These are phyloP conservation scores for Harringtonia aguacate DNA, from an alignment of 2,329 filamentous ascomycete species.

Conservation along the genomic window DNA sequence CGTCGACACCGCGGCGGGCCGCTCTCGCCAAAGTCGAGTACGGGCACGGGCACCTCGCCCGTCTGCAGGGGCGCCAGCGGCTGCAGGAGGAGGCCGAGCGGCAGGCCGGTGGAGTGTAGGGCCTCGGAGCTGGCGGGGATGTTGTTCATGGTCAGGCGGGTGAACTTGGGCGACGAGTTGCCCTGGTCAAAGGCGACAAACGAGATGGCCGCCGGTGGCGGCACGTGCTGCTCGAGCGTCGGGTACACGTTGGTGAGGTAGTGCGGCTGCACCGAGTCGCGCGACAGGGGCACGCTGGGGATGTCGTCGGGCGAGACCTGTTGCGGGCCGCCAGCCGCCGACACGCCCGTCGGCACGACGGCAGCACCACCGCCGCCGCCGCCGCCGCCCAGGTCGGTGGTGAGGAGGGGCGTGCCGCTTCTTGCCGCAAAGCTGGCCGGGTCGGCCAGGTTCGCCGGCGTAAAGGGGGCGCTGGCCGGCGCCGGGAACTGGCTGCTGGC, in stretches of 20 bases:
- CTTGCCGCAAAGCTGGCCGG: slow-evolving; percentile 35
- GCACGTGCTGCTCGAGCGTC: slow-evolving; percentile 88
- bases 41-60: slow-evolving; percentile 78
- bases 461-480: slow-evolving; percentile 42
- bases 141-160: slow-evolving; percentile 84
- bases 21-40: slow-evolving; percentile 86
- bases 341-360: slow-evolving; percentile 30
- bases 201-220: slow-evolving; percentile 77
- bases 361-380: slow-evolving; percentile 14
- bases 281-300: slow-evolving; percentile 76
- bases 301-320: slow-evolving; percentile 86
- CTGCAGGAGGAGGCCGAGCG: slow-evolving; percentile 80
- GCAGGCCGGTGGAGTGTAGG: slow-evolving; percentile 68
- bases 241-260: slow-evolving; percentile 85
- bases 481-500: slow-evolving; percentile 50
- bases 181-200: slow-evolving; percentile 95
- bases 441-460: slow-evolving; percentile 27
- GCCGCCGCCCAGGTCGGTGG: neutral
- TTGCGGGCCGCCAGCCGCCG: slow-evolving; percentile 54
- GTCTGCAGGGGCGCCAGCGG: slow-evolving; percentile 74
- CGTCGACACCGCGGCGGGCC: slow-evolving; percentile 86
- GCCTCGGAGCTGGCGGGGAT: slow-evolving; percentile 78
- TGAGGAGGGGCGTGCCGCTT: slow-evolving; percentile 15
- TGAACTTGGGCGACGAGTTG: slow-evolving; percentile 90
- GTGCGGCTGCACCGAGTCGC: slow-evolving; percentile 72